Base-by-base conservation (phyloP, 129 eudicot species). In the Centella asiatica region DNA sequence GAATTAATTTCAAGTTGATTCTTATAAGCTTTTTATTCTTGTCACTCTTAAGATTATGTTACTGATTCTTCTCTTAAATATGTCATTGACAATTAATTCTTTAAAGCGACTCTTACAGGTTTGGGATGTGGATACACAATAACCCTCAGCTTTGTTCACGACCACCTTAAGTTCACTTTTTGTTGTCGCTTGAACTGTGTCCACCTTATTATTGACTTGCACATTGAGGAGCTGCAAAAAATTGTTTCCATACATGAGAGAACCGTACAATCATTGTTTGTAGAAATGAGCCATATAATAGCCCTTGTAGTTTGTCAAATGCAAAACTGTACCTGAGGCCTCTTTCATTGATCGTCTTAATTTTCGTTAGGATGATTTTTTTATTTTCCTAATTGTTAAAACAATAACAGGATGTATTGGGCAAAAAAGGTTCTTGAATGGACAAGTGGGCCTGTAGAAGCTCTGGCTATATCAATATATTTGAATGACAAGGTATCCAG, bases 371-470 rank as follows among this genome's bases (percentile, higher is more conserved):
- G 15, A 46, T 18, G 1, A n/a, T 42, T 20, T 34, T 12, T 33
- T 19, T 34, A 6, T 33, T 57, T 57, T 19, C 1, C 44, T 18
- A 57, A 57, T 15, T 32, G 23, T 57, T 11, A 19, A 57, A 28
- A 29, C 32, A 62, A 44, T 46, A 40, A 44, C 82, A 93, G 96
- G 79, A 93, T 93, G 99, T 93, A 93, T 57, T 93, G 99, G 99
- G 96, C 96, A 3, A 93, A 93, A 69, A 88, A 93, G 83, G 88
- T 93, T 58, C 95, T 93, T 0, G 99, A 93, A 73, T 93, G 99
- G 99, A 93, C 96, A 8, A 78, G 67, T 69, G 86, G 95, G 56
- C 96, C 99, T 9, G 79, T 80, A 78, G 96, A 93, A 80, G 96
- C 99, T 54, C 80, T 93, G 13, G 87, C 84, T 49, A 80, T 77